Conservation (phyloP, 139 green algal species). For the Chlamydomonas asymmetrica region DNA sequence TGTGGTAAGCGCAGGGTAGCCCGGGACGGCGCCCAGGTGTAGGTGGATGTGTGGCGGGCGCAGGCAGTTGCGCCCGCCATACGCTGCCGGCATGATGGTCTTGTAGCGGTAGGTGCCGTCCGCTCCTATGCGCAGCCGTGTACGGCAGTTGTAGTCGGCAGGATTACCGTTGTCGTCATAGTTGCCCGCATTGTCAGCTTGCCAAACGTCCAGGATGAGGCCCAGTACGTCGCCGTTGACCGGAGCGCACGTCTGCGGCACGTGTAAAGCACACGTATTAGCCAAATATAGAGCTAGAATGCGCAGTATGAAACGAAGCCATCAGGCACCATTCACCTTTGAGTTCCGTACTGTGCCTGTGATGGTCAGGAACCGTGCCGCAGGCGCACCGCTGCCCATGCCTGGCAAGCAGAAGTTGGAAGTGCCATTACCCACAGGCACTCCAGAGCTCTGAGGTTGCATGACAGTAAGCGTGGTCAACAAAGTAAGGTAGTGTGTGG, state of each 20-base stretch:
- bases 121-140: not conserved
- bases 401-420: too few species aligned
- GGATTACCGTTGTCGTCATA: not conserved
- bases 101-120: not conserved
- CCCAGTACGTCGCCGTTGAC: not conserved
- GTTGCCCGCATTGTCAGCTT: not conserved
- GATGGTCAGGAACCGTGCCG: too few species aligned
- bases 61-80: not conserved
- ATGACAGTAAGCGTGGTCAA: too few species aligned
- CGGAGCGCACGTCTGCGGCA: not conserved
- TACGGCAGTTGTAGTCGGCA: not conserved
- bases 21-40: not conserved
- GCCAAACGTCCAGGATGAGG: not conserved
- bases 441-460: too few species aligned
- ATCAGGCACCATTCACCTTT: too few species aligned
- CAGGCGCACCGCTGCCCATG: too few species aligned
- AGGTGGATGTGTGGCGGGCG: slow-evolving; percentile 4
- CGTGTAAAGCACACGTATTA: not conserved
- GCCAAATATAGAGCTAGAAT: too few species aligned
- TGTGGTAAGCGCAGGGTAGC: not conserved
- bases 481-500: too few species aligned
- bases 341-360: too few species aligned
- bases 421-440: too few species aligned
- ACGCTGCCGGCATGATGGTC: not conserved
- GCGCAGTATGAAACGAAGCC: too few species aligned